Percentiles rank a stretch among this genome's conserved stretches.
phyloP scores from a whole-genome alignment of 306 rosid genomes.

The Pyrus betulifolia region DNA sequence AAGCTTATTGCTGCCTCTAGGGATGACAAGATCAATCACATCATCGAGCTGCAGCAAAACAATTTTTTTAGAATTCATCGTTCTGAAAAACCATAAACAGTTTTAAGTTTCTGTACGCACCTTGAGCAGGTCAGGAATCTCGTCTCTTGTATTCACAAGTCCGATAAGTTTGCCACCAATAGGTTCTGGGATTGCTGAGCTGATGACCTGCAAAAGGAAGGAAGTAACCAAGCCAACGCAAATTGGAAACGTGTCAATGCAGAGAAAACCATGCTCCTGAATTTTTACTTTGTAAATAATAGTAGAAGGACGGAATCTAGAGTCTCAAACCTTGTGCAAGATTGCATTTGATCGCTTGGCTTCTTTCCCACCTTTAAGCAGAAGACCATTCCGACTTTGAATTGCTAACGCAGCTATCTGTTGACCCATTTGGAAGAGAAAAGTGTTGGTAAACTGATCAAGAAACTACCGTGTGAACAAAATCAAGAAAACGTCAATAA shows the following conservation, averaged over 20 bases:
- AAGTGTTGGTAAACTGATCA: conserved; percentile 1
- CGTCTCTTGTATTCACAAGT: conserved; percentile 81
- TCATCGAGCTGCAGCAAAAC: conserved; percentile 64
- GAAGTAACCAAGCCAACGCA: neutral
- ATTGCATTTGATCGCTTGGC: conserved; percentile 66
- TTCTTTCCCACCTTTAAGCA: conserved; percentile 93
- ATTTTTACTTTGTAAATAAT: neutral
- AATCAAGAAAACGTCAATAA: neutral
- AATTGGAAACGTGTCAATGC: neutral
- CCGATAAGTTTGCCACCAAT: conserved; percentile 76
- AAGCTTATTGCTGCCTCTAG: conserved; percentile 87
- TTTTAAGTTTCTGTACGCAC: conserved; percentile 25
- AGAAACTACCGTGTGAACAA: conserved; percentile 1
- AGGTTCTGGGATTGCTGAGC: conserved; percentile 55
- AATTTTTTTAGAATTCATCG: conserved; percentile 13
- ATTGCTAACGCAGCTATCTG: conserved; percentile 88
- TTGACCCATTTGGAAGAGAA: conserved; percentile 10
- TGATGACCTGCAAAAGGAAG: conserved; percentile 49
- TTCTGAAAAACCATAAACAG: neutral
- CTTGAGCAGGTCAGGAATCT: conserved; percentile 86
- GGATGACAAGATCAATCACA: conserved; percentile 94
- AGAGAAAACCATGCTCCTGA: neutral
- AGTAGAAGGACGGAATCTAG: neutral
- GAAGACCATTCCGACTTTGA: conserved; percentile 85
- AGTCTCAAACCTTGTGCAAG: conserved; percentile 70